phyloP scores from a whole-genome alignment of 805 yeast genomes.

The Candida tallmaniae region DNA sequence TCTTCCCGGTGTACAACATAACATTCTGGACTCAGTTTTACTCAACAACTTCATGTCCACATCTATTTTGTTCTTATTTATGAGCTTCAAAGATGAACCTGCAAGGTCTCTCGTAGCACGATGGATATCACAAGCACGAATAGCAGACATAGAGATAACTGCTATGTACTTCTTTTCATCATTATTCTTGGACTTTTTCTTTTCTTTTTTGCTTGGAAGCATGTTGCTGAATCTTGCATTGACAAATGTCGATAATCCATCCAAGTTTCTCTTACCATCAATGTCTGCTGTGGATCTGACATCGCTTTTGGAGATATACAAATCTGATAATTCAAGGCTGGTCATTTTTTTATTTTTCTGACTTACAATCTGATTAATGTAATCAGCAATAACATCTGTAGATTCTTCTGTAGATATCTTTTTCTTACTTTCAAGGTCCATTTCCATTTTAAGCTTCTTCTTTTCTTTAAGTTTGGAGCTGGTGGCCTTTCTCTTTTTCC shows the following conservation, averaged over 20 bases:
- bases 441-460: conserved; percentile 64
- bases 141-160: conserved; percentile 67
- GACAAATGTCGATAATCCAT: conserved; percentile 53
- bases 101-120: conserved; percentile 50
- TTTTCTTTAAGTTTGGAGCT: conserved; percentile 52
- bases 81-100: conserved; percentile 62
- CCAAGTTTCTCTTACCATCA: conserved; percentile 47
- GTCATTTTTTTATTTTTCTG: conserved; percentile 62
- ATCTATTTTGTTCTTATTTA: conserved; percentile 66
- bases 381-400: conserved; percentile 63
- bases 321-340: conserved; percentile 68
- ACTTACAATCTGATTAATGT: conserved; percentile 57
- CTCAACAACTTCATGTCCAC: conserved; percentile 52
- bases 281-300: conserved; percentile 62
- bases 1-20: conserved; percentile 65
- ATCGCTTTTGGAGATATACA: conserved; percentile 51
- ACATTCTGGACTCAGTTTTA: conserved; percentile 44
- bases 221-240: conserved; percentile 44
- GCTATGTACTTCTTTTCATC: conserved; percentile 43
- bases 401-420: conserved; percentile 46
- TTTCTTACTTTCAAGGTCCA: conserved; percentile 56
- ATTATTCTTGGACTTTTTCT: conserved; percentile 20
- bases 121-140: conserved; percentile 82
- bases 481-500: conserved; percentile 15
- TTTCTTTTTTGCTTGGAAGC: conserved; percentile 34